Conservation (phyloP, 2,329 filamentous ascomycete species). For the Xylariaceae sp. region DNA sequence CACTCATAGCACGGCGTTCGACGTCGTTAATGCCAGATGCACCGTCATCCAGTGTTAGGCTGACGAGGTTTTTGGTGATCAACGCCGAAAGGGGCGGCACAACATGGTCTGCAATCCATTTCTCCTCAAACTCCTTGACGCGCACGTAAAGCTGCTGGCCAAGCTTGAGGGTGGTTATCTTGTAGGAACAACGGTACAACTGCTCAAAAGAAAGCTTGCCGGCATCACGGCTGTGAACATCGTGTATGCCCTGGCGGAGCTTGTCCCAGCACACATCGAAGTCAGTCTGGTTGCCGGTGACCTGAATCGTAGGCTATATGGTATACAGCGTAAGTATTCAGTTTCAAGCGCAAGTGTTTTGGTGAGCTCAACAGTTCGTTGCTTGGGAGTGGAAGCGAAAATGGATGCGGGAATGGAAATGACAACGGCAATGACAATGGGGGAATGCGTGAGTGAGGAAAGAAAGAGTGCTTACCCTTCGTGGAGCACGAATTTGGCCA, state of each 20-base stretch:
- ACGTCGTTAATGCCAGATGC: constrained; percentile 59
- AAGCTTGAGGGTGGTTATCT: constrained; percentile 84
- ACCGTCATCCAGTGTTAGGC: constrained; percentile 50
- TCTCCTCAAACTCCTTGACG: constrained; percentile 74
- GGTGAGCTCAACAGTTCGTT: too few relatives aligned
- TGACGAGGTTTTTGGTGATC: constrained; percentile 64
- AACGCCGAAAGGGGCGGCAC: constrained; percentile 63
- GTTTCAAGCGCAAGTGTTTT: not conserved
- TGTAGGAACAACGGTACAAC: constrained; percentile 89
- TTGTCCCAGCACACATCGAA: constrained; percentile 83
- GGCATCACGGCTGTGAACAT: constrained; percentile 90
- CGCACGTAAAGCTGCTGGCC: constrained; percentile 74
- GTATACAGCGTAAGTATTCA: constrained; percentile 12
- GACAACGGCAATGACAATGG: not conserved
- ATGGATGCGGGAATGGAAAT: not conserved
- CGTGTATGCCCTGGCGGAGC: constrained; percentile 68
- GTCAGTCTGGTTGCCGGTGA: constrained; percentile 53
- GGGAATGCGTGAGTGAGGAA: not conserved
- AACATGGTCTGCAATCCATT: constrained; percentile 73
- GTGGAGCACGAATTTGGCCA: constrained; percentile 32
- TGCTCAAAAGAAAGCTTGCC: constrained; percentile 90
- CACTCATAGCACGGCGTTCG: constrained; percentile 73
- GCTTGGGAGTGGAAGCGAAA: not conserved
- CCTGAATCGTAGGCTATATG: constrained; percentile 13
- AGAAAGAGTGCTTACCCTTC: constrained; percentile 27